Evolutionary conservation across 192 early-diverging fungal genomes (phyloP), one percentile per base, ranked within the genome.

Genomic region (Rhizophagus sp.): DNA sequence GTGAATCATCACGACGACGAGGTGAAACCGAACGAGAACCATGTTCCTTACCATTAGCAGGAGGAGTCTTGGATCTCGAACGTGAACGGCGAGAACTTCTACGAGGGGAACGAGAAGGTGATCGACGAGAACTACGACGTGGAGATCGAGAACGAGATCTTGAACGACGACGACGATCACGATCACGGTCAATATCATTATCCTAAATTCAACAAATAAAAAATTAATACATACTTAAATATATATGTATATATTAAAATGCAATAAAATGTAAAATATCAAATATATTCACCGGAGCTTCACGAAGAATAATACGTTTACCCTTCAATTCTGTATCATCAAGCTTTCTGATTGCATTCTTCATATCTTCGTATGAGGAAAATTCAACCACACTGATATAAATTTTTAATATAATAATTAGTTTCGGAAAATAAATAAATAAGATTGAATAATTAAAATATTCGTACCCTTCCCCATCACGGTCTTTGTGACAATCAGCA

Each of bases 311-410:
- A 22, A 95, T 84, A 34, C 88, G 84, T 71, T 90, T 89, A 10
- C 94, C 94, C 67, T 90, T 88, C 84, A 95, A 84, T 44, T 91
- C 90, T 62, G 87, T 86, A 81, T 92, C 93, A 71, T 98, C 90
- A 79, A 97, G 92, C 86, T 93, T 93, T 80, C 90, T 89, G 27
- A 98, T 80, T 22, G 97, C 97, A 81, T 92, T 89, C 36, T 95
- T 90, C 87, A 96, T 93, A 72, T 97, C 96, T 62, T 86, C 92
- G 73, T 87, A 86, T 82, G 87, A 88, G 7, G 88, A 83, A 80
- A 98, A 99, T 87, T 99, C 97, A 49, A 99, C 96, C 72, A 96
- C 89, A 83, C 97, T 95, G 82, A 50, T 68, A 49, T 25, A 5
- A 66, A 11, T 66, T 30, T 8, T 5, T 66, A 30, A 66, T 13